These are phyloP conservation scores for Pisolithus tinctorius DNA, from an alignment of 768 basidiomycete species.

Conservation along the genomic window DNA sequence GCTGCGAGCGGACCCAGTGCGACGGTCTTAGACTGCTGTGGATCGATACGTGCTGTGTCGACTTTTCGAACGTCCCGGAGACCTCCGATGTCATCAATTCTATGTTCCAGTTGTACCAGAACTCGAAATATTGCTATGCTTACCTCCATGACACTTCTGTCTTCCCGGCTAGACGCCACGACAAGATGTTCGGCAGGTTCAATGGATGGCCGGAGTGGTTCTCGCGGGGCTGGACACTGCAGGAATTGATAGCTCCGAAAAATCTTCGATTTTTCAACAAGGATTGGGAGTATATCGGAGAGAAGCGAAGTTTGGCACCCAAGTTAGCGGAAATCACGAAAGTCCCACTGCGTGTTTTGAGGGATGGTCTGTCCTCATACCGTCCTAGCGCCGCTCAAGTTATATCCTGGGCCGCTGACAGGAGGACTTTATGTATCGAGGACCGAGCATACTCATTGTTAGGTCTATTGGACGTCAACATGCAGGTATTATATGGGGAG, in stretches of 20 bases:
- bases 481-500: constrained; percentile 12
- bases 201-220: constrained; percentile 10
- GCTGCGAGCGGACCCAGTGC: not conserved
- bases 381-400: constrained; percentile 3
- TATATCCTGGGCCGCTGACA: constrained; percentile 14
- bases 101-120: constrained; percentile 16
- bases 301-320: not conserved
- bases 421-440: constrained; percentile 11
- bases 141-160: constrained; percentile 8
- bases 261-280: constrained; percentile 9
- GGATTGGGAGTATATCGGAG: constrained; percentile 6
- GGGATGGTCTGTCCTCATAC: not conserved
- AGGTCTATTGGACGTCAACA: constrained; percentile 7
- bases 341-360: constrained; percentile 1
- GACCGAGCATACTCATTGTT: constrained; percentile 14
- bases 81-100: constrained; percentile 11
- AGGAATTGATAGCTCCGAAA: constrained; percentile 12
- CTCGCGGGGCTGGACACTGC: constrained; percentile 8
- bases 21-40: constrained; percentile 6
- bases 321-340: not conserved
- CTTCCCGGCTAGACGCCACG: not conserved
- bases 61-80: constrained; percentile 15
- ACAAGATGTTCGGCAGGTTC: not conserved
- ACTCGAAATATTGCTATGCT: constrained; percentile 10
- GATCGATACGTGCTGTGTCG: constrained; percentile 15